A percentile compares a stretch with the other conserved stretches of the same genome.
Evolutionary conservation across 495 filamentous ascomycete genomes (phyloP).

Genomic region (Xylaria venustula): DNA sequence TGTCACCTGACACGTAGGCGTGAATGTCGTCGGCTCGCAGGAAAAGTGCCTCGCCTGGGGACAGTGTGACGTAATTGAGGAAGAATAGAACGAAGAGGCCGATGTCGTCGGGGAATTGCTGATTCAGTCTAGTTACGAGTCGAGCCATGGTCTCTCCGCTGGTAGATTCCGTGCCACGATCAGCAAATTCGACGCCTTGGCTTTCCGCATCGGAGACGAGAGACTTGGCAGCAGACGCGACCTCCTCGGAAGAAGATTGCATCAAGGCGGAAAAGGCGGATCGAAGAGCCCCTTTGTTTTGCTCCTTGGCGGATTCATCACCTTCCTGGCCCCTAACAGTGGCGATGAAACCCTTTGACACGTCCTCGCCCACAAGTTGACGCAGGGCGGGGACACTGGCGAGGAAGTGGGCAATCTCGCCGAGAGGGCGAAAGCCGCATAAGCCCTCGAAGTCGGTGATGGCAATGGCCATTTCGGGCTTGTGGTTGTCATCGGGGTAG

Average conservation of each 20-base stretch:
- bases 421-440: slow-evolving; percentile 88
- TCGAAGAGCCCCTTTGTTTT: slow-evolving; percentile 81
- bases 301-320: slow-evolving; percentile 48
- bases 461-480: slow-evolving; percentile 98
- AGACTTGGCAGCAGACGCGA: slow-evolving; percentile 61
- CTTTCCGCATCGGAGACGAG: slow-evolving; percentile 70
- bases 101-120: slow-evolving; percentile 48
- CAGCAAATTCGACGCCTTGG: slow-evolving; percentile 61
- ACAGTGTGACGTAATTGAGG: slow-evolving; percentile 56
- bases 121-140: slow-evolving; percentile 70
- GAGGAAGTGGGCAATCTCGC: slow-evolving; percentile 85
- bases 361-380: slow-evolving; percentile 69
- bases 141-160: slow-evolving; percentile 69
- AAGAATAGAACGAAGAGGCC: slow-evolving; percentile 53
- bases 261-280: slow-evolving; percentile 74
- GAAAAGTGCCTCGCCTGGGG: slow-evolving; percentile 92
- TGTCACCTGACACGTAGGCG: slow-evolving; percentile 92
- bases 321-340: slow-evolving; percentile 62
- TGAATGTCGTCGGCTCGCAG: slow-evolving; percentile 95
- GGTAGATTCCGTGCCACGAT: slow-evolving; percentile 57
- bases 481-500: slow-evolving; percentile 99
- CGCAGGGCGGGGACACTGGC: slow-evolving; percentile 69
- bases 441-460: slow-evolving; percentile 94
- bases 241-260: slow-evolving; percentile 64
- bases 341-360: slow-evolving; percentile 65